Conservation (phyloP, 176 grass and related monocot species). For the Triticum timopheevii region DNA sequence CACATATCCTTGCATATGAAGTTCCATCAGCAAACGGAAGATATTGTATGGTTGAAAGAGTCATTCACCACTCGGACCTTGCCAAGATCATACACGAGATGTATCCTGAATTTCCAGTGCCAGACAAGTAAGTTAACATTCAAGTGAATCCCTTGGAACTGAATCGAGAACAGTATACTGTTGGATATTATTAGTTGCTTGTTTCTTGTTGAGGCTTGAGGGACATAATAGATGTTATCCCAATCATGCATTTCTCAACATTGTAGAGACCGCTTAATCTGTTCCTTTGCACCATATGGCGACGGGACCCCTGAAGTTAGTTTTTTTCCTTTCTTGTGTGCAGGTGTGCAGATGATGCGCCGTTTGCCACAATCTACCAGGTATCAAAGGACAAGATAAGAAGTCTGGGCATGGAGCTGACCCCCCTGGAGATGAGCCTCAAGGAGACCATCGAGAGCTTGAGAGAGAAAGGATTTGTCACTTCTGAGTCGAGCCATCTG, state of each 20-base stretch:
- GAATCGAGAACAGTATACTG: background rate
- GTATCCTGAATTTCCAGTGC: background rate
- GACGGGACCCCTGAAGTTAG: no score
- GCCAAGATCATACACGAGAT: conserved; percentile 20
- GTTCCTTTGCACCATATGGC: background rate
- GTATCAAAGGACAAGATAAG: conserved; percentile 62
- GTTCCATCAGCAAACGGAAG: conserved; percentile 13
- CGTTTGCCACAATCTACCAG: conserved; percentile 47
- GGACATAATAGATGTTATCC: background rate
- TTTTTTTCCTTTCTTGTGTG: background rate
- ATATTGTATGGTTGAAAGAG: conserved; percentile 32
- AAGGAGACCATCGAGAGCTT: conserved; percentile 78
- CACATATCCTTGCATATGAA: conserved; percentile 29
- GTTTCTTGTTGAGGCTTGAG: background rate
- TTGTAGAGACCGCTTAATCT: background rate
- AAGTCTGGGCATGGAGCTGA: conserved; percentile 54
- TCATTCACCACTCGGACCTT: conserved; percentile 12
- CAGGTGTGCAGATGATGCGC: conserved; percentile 70
- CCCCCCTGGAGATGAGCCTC: conserved; percentile 29
- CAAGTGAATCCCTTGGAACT: background rate
- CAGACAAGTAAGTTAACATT: conserved; percentile 15
- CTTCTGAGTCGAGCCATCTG: conserved; percentile 17
- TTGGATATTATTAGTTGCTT: background rate
- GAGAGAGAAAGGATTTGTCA: conserved; percentile 67
- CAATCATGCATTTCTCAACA: background rate